Conservation (phyloP, 495 filamentous ascomycete genomes). For the Astrothelium macrocarpum region DNA sequence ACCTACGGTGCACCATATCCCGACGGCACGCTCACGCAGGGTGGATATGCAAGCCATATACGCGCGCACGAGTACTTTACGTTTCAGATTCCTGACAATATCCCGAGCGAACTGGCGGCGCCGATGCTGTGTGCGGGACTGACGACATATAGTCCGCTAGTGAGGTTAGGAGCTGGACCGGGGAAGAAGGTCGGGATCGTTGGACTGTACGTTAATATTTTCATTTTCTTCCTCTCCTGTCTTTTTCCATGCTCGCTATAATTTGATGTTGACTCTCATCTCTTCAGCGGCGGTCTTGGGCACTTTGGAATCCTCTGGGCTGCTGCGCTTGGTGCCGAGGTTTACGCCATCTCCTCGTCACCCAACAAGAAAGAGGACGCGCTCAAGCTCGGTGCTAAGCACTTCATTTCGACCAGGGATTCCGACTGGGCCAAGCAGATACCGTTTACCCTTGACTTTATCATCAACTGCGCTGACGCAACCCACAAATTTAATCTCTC, state of each 20-base stretch:
- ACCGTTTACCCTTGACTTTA: conserved; percentile 59
- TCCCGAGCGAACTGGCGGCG: conserved; percentile 57
- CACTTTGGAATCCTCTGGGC: conserved; percentile 37
- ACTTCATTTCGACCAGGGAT: conserved; percentile 33
- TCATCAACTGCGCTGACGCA: conserved; percentile 63
- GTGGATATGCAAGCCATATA: conserved; percentile 60
- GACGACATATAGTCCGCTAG: conserved; percentile 69
- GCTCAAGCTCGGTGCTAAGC: conserved; percentile 33
- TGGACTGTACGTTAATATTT: conserved; percentile 46
- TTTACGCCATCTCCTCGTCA: conserved; percentile 36
- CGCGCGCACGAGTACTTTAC: conserved; percentile 67
- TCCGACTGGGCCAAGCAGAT: conserved; percentile 35
- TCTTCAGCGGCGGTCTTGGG: conserved; percentile 33
- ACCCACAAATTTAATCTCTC: conserved; percentile 58
- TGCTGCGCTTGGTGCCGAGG: conserved; percentile 36
- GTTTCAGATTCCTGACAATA: conserved; percentile 70
- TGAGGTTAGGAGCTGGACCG: conserved; percentile 60
- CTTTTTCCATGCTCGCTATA: neutral
- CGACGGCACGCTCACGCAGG: conserved; percentile 53
- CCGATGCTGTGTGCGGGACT: conserved; percentile 87
- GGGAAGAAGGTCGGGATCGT: conserved; percentile 79
- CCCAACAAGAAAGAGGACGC: conserved; percentile 35
- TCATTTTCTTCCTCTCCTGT: neutral
- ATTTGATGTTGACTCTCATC: neutral
- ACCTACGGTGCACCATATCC: conserved; percentile 60